These are phyloP conservation scores for Clarireedia homoeocarpa DNA, from an alignment of 2,329 filamentous ascomycete genomes.

Conservation along the genomic window DNA sequence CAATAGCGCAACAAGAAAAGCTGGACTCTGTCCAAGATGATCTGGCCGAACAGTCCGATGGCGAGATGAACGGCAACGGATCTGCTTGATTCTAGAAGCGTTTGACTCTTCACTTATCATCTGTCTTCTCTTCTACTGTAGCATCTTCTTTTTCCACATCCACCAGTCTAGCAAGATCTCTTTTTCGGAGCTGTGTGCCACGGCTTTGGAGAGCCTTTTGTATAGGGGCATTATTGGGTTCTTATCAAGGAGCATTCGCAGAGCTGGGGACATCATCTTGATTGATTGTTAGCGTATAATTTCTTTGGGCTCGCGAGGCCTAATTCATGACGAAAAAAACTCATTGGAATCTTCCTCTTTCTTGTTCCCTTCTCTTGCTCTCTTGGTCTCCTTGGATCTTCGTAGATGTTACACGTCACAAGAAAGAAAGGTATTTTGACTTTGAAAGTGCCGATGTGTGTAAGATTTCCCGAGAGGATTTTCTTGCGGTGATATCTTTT, in stretches of 20 bases:
- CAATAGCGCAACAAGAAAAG: conserved; percentile 91
- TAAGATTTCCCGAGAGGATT: too few species aligned
- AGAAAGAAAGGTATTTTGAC: too few species aligned
- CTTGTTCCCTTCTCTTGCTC: neutral
- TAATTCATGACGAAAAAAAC: neutral
- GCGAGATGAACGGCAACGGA: conserved; percentile 25
- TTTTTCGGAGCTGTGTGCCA: conserved; percentile 11
- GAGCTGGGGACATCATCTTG: conserved; percentile 4
- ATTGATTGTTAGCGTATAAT: conserved; percentile 10
- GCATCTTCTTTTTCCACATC: conserved; percentile 23
- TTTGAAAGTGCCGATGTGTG: too few species aligned
- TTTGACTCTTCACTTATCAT: neutral
- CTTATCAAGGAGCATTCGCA: conserved; percentile 3
- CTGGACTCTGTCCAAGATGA: conserved; percentile 50
- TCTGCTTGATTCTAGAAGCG: conserved; percentile 15
- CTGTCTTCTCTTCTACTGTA: conserved; percentile 27
- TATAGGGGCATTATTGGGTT: conserved; percentile 19
- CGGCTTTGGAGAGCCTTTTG: conserved; percentile 22
- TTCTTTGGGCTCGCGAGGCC: neutral
- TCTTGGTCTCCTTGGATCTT: too few species aligned
- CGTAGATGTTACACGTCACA: too few species aligned
- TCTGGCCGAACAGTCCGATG: conserved; percentile 36
- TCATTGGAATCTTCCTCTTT: neutral
- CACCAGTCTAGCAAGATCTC: conserved; percentile 16
- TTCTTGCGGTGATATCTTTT: too few species aligned